Base-by-base conservation (phyloP, 2,329 filamentous ascomycete genomes). In the Verticillium isaacii region DNA sequence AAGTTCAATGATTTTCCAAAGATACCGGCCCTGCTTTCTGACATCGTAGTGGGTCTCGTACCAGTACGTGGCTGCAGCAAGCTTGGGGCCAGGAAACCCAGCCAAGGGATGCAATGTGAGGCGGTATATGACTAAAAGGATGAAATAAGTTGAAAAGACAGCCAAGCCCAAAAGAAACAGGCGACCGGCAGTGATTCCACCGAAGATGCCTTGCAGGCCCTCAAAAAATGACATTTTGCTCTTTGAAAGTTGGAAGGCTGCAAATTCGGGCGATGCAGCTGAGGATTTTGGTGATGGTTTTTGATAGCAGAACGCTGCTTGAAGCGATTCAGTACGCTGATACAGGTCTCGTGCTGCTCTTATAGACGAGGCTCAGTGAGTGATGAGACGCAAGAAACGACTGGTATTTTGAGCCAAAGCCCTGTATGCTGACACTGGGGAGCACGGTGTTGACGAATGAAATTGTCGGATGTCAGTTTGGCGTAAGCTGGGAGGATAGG, bases 11-110 rank as follows among this genome's bases (percentile, higher is more conserved):
- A 65, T 61, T 23, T 62, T n/a, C 15, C 50, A 58, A 25, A 41
- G n/a, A 25, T 58, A 62, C 25, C 63, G 58, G 2, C 58, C 57
- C 8, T 56, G 34, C 5, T 45, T 56, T 5, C 50, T 15, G 12
- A 65, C 23, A 50, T 65, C 60, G 29, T 52, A 59, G 55, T 59
- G 61, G 19, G 15, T 25, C 45, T 62, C 52, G 36, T 66, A 66
- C 41, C 45, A 64, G 9, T 59, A 29, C 3, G 61, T 63, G 12
- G 58, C 19, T 9, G 62, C 68, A 5, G 68, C 68, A 9, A 70
- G 55, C 32, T 67, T 68, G 0, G 68, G 68, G 1, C 68, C 68
- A 2, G 68, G 68, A 12, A 69, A 66, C 6, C 63, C 62, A 9
- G 68, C 60, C 15, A 70, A 29, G 1, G 67, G 68, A 32, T 63